Evolutionary conservation across 2,329 filamentous ascomycete genomes (phyloP), one percentile per base, ranked within the genome.

Genomic region (Alternaria sp.): DNA sequence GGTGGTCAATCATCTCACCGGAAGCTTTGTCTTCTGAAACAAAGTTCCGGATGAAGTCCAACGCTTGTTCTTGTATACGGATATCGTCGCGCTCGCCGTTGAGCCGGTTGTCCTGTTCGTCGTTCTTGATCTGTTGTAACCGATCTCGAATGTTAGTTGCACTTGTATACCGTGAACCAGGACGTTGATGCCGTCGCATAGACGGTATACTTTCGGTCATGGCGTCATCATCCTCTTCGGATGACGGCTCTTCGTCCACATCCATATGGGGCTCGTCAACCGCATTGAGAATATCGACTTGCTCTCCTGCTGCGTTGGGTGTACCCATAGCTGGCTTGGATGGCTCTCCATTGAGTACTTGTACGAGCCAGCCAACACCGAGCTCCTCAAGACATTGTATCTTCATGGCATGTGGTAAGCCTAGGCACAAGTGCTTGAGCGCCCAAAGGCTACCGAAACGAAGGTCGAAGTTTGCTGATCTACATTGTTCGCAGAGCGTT

Each of bases 361-460:
- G 89, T 65, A 95, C 87, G 12, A 98, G 85, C 92, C 93, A 97
- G 11, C 88, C 89, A 1, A 92, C 87, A 9, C 89, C 90, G 5
- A 98, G 85, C 73, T 92, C 89, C 54, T 94, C 89, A 12, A 98
- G 82, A 63, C 93, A 93, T 51, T 87, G 86, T 72, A 91, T 90
- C 80, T 96, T 97, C 69, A 92, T 83, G 12, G 90, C 87, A 47
- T 90, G 89, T 18, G 87, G 86, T 6, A 92, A 88, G 21, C 89
- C 89, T 66, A 92, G 87, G 3, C 97, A 90, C 54, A 97, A 86
- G 80, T 98, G 93, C 77, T 98, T 98, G 61, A 99, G 83, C 6
- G 94, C 93, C 95, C 96, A 99, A 2, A 99, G 82, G 21, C 94
- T 94, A 72, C 96, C 94, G 25, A 96, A 85, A 23, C 93, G 89